Conservation (phyloP, 1,284 basidiomycete genomes). For the Ceratobasidium sp. region DNA sequence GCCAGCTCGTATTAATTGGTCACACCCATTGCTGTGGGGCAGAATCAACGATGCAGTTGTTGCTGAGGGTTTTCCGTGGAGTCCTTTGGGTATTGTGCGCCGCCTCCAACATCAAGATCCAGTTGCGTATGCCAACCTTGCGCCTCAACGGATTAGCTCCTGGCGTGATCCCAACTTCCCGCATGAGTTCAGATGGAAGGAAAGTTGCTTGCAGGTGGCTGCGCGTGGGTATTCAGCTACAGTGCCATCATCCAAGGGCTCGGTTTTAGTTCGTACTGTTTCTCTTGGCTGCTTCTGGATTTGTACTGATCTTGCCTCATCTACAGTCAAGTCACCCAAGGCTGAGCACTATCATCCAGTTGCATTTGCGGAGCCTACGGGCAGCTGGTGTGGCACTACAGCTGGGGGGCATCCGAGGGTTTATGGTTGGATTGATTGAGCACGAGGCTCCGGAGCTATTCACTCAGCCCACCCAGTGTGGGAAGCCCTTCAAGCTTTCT, state of each 20-base stretch:
- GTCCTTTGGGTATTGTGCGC: background rate
- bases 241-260: background rate
- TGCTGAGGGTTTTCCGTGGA: conserved; percentile 1
- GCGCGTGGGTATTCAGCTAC: background rate
- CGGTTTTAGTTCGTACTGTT: background rate
- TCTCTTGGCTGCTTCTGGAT: background rate
- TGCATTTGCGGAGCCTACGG: background rate
- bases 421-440: background rate
- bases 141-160: background rate
- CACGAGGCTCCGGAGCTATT: background rate
- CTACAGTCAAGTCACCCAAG: background rate
- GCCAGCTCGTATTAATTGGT: conserved; percentile 23
- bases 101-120: background rate
- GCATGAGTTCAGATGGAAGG: background rate
- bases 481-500: background rate
- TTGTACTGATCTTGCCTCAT: background rate
- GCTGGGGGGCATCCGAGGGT: background rate
- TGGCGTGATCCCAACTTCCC: background rate
- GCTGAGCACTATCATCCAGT: background rate
- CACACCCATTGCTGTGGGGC: conserved; percentile 20
- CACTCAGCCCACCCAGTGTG: background rate
- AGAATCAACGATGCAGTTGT: background rate
- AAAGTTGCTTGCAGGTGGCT: background rate
- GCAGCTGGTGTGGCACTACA: background rate
- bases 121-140: background rate